These are phyloP conservation scores for Leccinum arenicola DNA, from an alignment of 768 basidiomycete genomes.

Conservation along the genomic window DNA sequence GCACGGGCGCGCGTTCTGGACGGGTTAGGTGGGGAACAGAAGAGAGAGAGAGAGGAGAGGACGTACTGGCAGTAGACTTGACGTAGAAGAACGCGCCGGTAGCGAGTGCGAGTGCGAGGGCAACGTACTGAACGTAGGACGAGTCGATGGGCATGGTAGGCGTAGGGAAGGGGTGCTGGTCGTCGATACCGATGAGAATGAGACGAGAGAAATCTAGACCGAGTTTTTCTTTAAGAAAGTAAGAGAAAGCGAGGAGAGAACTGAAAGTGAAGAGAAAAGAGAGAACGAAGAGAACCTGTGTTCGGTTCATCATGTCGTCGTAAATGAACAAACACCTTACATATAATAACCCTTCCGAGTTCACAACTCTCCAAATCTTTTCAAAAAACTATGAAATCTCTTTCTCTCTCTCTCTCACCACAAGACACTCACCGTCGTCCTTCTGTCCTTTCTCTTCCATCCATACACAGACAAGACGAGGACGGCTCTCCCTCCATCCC, in stretches of 20 bases:
- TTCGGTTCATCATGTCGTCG: conserved; percentile 38
- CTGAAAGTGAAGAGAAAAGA: conserved; percentile 49
- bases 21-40: background rate
- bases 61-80: conserved; percentile 48
- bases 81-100: conserved; percentile 50
- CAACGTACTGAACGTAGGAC: conserved; percentile 42
- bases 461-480: conserved; percentile 61
- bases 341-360: conserved; percentile 21
- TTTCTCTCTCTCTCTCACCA: conserved; percentile 25
- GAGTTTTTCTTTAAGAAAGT: background rate
- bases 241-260: conserved; percentile 37
- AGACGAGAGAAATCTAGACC: conserved; percentile 19
- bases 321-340: background rate
- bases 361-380: too few relatives aligned
- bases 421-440: conserved; percentile 50
- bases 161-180: conserved; percentile 12
- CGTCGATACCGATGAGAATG: conserved; percentile 52
- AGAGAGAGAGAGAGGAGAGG: conserved; percentile 10
- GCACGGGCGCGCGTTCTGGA: conserved; percentile 63
- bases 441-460: conserved; percentile 68
- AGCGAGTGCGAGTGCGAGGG: conserved; percentile 50
- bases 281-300: conserved; percentile 53
- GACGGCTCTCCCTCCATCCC: conserved; percentile 60
- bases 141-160: conserved; percentile 16
- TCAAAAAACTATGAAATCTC: background rate